Conservation (phyloP, 179 eudicot genomes). For the Drosera spatulata region DNA sequence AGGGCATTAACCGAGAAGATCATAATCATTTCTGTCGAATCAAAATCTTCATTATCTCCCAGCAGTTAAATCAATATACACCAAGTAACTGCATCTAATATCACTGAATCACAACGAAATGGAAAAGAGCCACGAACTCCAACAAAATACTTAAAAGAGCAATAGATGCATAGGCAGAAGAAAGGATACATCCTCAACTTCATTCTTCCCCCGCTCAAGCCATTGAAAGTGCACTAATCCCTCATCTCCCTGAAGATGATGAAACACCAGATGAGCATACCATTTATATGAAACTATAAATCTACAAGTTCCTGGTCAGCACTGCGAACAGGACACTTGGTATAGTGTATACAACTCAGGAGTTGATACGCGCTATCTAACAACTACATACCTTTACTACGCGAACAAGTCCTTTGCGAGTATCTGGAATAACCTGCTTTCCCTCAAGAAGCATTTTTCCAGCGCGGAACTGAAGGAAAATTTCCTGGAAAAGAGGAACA, state of each 20-base stretch:
- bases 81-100: too few relatives aligned
- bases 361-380: too few relatives aligned
- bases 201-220: slow-evolving; percentile 71
- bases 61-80: too few relatives aligned
- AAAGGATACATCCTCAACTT: slow-evolving; percentile 89
- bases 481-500: slow-evolving; percentile 27
- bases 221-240: slow-evolving; percentile 87
- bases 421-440: slow-evolving; percentile 71
- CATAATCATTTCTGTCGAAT: too few relatives aligned
- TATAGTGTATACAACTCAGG: too few relatives aligned
- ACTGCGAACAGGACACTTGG: not conserved
- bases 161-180: not conserved
- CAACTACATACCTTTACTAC: slow-evolving; percentile 54
- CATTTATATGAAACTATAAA: not conserved
- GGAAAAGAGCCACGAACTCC: too few relatives aligned
- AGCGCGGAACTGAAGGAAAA: slow-evolving; percentile 82
- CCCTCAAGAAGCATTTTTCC: slow-evolving; percentile 93
- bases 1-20: too few relatives aligned
- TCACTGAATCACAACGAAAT: too few relatives aligned
- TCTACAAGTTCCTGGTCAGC: not conserved
- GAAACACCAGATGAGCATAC: not conserved
- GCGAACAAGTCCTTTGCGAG: slow-evolving; percentile 88
- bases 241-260: slow-evolving; percentile 61
- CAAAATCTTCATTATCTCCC: too few relatives aligned
- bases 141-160: too few relatives aligned